Evolutionary conservation across 208 protist species (phyloP).

Genomic region (Porcisia deanei): DNA sequence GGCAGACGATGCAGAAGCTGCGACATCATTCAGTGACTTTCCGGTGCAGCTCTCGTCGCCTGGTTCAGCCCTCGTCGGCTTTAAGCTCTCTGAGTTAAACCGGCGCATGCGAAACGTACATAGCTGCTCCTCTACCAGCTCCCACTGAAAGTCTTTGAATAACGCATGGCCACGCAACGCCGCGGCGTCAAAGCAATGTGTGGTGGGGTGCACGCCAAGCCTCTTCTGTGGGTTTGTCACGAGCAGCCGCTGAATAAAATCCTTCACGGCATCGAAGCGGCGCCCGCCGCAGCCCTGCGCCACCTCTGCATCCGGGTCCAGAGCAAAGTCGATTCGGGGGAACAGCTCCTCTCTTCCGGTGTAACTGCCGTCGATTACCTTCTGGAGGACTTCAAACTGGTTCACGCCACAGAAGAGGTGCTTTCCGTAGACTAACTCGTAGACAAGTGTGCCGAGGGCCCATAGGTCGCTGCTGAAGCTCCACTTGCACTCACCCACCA

Average conservation of each 20-base stretch:
- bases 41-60: neutral
- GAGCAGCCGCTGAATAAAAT: slow-evolving; percentile 71
- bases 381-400: slow-evolving; percentile 73
- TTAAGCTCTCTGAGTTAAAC: slow-evolving; percentile 13
- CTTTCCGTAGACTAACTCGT: slow-evolving; percentile 89
- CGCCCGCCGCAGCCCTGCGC: neutral
- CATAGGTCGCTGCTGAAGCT: slow-evolving; percentile 95
- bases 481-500: slow-evolving; percentile 90
- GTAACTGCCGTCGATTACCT: slow-evolving; percentile 55
- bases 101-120: slow-evolving; percentile 32
- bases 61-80: neutral
- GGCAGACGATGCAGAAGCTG: neutral
- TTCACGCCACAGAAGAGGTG: slow-evolving; percentile 80
- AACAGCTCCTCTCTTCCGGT: slow-evolving; percentile 35
- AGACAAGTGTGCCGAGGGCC: slow-evolving; percentile 93
- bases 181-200: slow-evolving; percentile 56
- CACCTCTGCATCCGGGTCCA: neutral
- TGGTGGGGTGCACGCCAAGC: slow-evolving; percentile 63
- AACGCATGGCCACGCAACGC: slow-evolving; percentile 63
- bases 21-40: neutral
- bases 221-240: slow-evolving; percentile 62
- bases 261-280: slow-evolving; percentile 56
- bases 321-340: slow-evolving; percentile 47
- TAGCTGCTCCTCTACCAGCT: slow-evolving; percentile 53
- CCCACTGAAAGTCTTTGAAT: slow-evolving; percentile 79